These are phyloP conservation scores for Podospora didyma DNA, from an alignment of 495 filamentous ascomycete species.

Conservation along the genomic window DNA sequence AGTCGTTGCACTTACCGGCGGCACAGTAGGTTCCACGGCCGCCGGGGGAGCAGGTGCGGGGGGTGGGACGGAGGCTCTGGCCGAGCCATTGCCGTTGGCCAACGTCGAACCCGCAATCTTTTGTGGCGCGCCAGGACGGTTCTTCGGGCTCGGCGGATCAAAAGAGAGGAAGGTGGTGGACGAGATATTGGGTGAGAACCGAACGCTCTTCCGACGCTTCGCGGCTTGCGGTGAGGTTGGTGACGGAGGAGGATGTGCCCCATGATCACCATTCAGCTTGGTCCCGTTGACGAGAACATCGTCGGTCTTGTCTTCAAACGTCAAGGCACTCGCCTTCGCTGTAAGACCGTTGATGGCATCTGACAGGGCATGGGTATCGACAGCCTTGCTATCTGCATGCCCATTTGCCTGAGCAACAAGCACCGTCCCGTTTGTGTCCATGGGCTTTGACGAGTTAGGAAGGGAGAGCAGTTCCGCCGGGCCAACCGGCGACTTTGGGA, in stretches of 20 bases:
- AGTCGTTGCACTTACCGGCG: not conserved
- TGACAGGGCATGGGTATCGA: not conserved
- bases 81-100: not conserved
- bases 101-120: not conserved
- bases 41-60: not conserved
- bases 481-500: conserved; percentile 16
- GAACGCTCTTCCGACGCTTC: conserved; percentile 55
- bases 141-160: conserved; percentile 40
- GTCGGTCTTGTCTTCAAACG: not conserved
- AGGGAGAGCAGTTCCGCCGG: conserved; percentile 24
- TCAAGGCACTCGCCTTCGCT: conserved; percentile 21
- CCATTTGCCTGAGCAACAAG: not conserved
- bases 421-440: not conserved
- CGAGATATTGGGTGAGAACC: conserved; percentile 59
- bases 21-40: too few relatives aligned
- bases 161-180: conserved; percentile 49
- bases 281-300: not conserved
- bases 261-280: conserved; percentile 1
- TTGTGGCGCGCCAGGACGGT: not conserved
- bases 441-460: conserved; percentile 14
- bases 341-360: not conserved
- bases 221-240: conserved; percentile 5
- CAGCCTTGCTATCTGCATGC: not conserved
- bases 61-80: not conserved
- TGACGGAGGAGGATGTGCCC: not conserved